Percentiles rank a stretch among this genome's conserved stretches.
Conservation (phyloP, 805 yeast species). For the Pichia membranifaciens region DNA sequence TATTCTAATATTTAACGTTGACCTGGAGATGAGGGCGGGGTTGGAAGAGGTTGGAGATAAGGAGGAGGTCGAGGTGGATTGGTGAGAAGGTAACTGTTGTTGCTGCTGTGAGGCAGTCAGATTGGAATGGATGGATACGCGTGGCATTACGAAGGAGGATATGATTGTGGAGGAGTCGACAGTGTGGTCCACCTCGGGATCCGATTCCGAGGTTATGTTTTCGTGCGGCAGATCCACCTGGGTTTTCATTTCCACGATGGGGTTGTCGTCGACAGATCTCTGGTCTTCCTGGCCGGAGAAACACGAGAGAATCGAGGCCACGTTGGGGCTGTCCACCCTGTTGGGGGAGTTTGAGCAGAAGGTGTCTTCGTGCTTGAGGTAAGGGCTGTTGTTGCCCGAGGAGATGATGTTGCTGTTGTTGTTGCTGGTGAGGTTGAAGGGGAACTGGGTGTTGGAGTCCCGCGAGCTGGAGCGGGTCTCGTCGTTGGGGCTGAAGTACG, state of each 20-base stretch:
- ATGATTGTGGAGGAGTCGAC: slow-evolving; percentile 25
- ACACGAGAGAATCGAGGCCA: slow-evolving; percentile 30
- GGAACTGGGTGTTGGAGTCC: neutral
- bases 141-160: slow-evolving; percentile 36
- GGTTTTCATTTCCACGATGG: neutral
- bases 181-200: slow-evolving; percentile 21
- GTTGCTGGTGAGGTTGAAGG: slow-evolving; percentile 3
- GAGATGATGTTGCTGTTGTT: slow-evolving; percentile 8
- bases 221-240: neutral
- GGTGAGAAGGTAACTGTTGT: neutral
- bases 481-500: slow-evolving; percentile 2
- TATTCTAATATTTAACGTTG: slow-evolving; percentile 21
- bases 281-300: slow-evolving; percentile 25
- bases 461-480: slow-evolving; percentile 2
- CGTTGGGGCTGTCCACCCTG: slow-evolving; percentile 18
- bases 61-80: neutral
- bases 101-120: neutral
- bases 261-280: neutral
- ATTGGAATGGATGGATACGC: slow-evolving; percentile 24
- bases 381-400: slow-evolving; percentile 4
- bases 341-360: slow-evolving; percentile 1
- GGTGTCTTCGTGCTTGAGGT: neutral
- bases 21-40: slow-evolving; percentile 4
- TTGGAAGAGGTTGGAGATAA: neutral
- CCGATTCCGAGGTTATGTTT: slow-evolving; percentile 2